These are phyloP conservation scores for Xylaria sp. DNA, from an alignment of 2,329 filamentous ascomycete genomes.

Conservation along the genomic window DNA sequence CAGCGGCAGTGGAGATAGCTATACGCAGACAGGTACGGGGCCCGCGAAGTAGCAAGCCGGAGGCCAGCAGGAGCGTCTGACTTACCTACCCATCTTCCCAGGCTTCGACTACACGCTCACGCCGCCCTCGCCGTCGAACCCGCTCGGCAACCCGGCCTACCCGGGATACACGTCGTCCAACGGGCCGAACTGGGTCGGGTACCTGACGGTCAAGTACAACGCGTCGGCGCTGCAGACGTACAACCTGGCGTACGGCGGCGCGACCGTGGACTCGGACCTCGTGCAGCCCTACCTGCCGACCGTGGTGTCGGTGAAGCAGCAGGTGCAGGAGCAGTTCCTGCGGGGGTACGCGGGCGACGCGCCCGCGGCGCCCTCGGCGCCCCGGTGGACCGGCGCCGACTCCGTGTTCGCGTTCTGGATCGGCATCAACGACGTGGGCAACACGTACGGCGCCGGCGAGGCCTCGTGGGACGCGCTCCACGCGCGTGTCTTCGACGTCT, in stretches of 20 bases:
- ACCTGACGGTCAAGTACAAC: slow-evolving; percentile 51
- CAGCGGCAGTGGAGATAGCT: slow-evolving; percentile 37
- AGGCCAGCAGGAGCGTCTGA: neutral
- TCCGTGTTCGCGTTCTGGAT: slow-evolving; percentile 54
- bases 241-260: slow-evolving; percentile 58
- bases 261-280: slow-evolving; percentile 54
- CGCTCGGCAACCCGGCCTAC: slow-evolving; percentile 64
- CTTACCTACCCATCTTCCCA: slow-evolving; percentile 9
- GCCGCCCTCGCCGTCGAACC: slow-evolving; percentile 57
- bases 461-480: slow-evolving; percentile 40
- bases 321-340: slow-evolving; percentile 49
- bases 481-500: slow-evolving; percentile 45
- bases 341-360: slow-evolving; percentile 41
- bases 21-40: slow-evolving; percentile 35
- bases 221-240: slow-evolving; percentile 50
- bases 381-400: slow-evolving; percentile 41
- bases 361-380: slow-evolving; percentile 41
- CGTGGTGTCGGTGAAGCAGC: slow-evolving; percentile 52
- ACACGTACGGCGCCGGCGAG: slow-evolving; percentile 44
- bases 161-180: slow-evolving; percentile 53
- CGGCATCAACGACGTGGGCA: slow-evolving; percentile 59
- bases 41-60: neutral
- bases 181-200: slow-evolving; percentile 56
- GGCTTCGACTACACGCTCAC: slow-evolving; percentile 57
- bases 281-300: slow-evolving; percentile 53